These are phyloP conservation scores for Setomelanomma holmii DNA, from an alignment of 2,329 filamentous ascomycete species.

Conservation along the genomic window DNA sequence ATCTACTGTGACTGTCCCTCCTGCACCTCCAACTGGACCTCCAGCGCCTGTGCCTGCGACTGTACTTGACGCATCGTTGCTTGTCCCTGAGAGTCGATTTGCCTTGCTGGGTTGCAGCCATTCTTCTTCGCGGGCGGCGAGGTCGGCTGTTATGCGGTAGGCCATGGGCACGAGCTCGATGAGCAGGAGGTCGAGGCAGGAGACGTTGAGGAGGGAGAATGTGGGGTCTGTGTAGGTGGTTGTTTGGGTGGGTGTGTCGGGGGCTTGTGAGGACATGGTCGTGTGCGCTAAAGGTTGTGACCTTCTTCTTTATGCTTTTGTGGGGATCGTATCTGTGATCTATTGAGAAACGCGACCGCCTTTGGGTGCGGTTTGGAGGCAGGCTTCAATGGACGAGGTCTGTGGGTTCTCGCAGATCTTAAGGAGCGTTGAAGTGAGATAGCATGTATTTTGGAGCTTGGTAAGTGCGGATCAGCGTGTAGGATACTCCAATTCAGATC, in stretches of 20 bases:
- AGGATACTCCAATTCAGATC: neutral
- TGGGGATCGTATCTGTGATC: neutral
- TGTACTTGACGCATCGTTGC: slow-evolving; percentile 37
- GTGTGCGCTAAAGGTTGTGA: neutral
- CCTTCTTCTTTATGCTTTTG: neutral
- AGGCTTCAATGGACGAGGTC: too few species aligned
- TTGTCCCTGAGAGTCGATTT: slow-evolving; percentile 24
- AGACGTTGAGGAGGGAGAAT: slow-evolving; percentile 79
- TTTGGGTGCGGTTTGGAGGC: too few species aligned
- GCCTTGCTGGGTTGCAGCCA: slow-evolving; percentile 33
- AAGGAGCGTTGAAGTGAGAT: neutral
- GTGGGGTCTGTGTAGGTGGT: slow-evolving; percentile 69
- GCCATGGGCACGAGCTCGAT: slow-evolving; percentile 97
- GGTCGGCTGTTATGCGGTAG: slow-evolving; percentile 80
- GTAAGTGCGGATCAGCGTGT: neutral
- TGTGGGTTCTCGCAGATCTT: too few species aligned
- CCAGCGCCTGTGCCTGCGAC: slow-evolving; percentile 28
- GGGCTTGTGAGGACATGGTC: neutral
- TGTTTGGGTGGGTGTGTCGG: slow-evolving; percentile 21
- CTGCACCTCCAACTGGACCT: slow-evolving; percentile 24
- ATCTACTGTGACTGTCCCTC: slow-evolving; percentile 56
- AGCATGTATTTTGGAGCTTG: neutral
- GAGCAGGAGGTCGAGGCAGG: slow-evolving; percentile 90
- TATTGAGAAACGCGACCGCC: too few species aligned
- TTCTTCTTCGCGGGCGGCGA: slow-evolving; percentile 61